Conservation (phyloP, 805 yeast genomes). For the Hanseniaspora jakobsenii region DNA sequence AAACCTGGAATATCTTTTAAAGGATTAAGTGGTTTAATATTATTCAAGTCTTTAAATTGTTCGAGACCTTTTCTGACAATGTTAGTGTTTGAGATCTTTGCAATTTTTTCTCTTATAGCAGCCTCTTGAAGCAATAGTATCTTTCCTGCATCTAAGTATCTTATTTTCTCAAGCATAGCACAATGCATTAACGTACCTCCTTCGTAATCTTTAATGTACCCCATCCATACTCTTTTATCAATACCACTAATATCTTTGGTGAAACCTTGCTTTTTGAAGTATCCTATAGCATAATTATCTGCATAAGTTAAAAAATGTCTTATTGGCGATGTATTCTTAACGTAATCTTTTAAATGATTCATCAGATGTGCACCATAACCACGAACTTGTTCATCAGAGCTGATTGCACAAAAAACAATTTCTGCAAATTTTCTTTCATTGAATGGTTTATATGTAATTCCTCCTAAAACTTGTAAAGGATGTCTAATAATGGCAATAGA, state of each 20-base stretch:
- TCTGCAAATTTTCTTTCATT: conserved; percentile 87
- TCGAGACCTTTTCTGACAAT: conserved; percentile 71
- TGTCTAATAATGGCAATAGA: conserved; percentile 93
- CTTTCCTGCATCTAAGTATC: conserved; percentile 82
- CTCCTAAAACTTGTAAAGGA: conserved; percentile 93
- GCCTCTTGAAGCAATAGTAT: conserved; percentile 81
- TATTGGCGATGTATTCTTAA: conserved; percentile 72
- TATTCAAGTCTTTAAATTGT: conserved; percentile 43
- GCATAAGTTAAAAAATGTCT: conserved; percentile 89
- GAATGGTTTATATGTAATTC: conserved; percentile 92
- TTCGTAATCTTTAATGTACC: conserved; percentile 95
- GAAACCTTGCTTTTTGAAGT: conserved; percentile 95
- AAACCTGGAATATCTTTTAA: conserved; percentile 70
- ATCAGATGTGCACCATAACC: conserved; percentile 98
- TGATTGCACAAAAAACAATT: conserved; percentile 95
- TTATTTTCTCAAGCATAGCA: conserved; percentile 73
- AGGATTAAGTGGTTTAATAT: conserved; percentile 56
- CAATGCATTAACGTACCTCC: conserved; percentile 99
- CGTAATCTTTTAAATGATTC: conserved; percentile 96
- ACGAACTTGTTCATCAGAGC: conserved; percentile 92
- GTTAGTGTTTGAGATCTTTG: conserved; percentile 66
- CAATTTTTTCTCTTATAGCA: conserved; percentile 74
- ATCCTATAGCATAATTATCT: conserved; percentile 97
- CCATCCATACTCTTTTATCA: conserved; percentile 87
- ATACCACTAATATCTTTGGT: conserved; percentile 77